Percentiles rank a stretch among this genome's conserved stretches.
Conservation (phyloP, 2,329 filamentous ascomycete genomes). For the Epichloe aotearoae region DNA sequence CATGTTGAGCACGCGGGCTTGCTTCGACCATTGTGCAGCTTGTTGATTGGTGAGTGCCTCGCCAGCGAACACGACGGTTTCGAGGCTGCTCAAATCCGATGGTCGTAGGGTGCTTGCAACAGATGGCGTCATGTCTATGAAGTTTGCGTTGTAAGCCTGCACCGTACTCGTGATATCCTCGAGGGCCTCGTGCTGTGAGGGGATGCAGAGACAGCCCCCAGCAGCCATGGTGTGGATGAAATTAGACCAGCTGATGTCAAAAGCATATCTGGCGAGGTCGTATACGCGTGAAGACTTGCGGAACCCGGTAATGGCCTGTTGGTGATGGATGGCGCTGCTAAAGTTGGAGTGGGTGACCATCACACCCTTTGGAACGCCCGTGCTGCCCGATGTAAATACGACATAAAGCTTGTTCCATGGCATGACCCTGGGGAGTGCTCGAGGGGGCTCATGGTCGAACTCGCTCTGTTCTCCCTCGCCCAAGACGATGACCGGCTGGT, state of each 20-base stretch:
- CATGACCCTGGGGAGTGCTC: not conserved
- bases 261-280: slow-evolving; percentile 34
- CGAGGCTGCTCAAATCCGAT: not conserved
- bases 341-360: slow-evolving; percentile 9
- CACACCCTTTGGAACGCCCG: slow-evolving; percentile 10
- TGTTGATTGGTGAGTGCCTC: slow-evolving; percentile 1
- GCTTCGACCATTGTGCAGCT: slow-evolving; percentile 2
- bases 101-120: not conserved
- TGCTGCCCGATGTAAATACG: slow-evolving; percentile 8
- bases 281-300: slow-evolving; percentile 18
- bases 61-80: slow-evolving; percentile 1
- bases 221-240: slow-evolving; percentile 34
- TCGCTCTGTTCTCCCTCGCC: not conserved
- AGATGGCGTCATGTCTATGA: slow-evolving; percentile 3
- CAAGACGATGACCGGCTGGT: not conserved
- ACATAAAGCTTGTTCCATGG: slow-evolving; percentile 1
- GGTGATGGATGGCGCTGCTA: slow-evolving; percentile 6
- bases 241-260: slow-evolving; percentile 36
- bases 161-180: not conserved
- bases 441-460: not conserved
- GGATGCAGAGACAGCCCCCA: slow-evolving; percentile 38
- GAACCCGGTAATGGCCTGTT: slow-evolving; percentile 4
- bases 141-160: not conserved
- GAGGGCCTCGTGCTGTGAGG: slow-evolving; percentile 14
- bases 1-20: slow-evolving; percentile 10